A percentile compares a stretch with the other conserved stretches of the same genome.
phyloP scores from a whole-genome alignment of 1,284 basidiomycete species.

The Heliocybe sulcata region DNA sequence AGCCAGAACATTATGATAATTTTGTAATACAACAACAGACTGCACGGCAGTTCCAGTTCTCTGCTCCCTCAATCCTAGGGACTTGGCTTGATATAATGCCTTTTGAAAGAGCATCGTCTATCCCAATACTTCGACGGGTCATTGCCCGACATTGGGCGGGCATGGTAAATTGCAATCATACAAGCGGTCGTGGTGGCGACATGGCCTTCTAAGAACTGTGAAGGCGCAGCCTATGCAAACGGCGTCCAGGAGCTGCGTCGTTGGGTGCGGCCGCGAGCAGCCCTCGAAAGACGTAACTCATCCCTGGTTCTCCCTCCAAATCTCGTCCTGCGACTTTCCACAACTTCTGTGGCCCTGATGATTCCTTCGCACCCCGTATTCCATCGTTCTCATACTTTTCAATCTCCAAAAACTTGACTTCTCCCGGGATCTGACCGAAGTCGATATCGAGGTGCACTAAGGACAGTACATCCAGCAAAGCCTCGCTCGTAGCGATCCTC shows the following conservation, averaged over 20 bases:
- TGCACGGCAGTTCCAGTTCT: too few species aligned
- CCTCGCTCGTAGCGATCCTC: slow-evolving; percentile 17
- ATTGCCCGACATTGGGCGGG: too few species aligned
- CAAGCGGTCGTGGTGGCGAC: background rate
- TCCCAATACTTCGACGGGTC: too few species aligned
- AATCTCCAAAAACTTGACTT: slow-evolving; percentile 3
- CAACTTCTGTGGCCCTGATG: background rate
- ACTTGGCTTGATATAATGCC: too few species aligned
- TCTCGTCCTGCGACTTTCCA: background rate
- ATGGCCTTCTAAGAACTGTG: background rate
- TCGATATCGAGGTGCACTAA: slow-evolving; percentile 33
- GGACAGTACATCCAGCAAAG: slow-evolving; percentile 24
- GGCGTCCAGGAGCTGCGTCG: background rate
- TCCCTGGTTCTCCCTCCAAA: background rate
- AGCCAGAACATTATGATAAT: background rate
- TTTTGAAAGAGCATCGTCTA: too few species aligned
- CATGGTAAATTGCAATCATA: background rate
- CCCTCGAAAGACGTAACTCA: background rate
- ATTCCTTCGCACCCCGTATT: background rate
- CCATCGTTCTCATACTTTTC: background rate
- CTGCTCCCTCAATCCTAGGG: too few species aligned
- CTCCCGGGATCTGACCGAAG: slow-evolving; percentile 22
- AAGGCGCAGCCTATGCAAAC: background rate
- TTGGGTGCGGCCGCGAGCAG: background rate
- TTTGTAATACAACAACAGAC: background rate